Percentiles rank a stretch among this genome's conserved stretches.
Evolutionary conservation across 192 early-diverging fungal species (phyloP).

Genomic region (Backusella luteola): DNA sequence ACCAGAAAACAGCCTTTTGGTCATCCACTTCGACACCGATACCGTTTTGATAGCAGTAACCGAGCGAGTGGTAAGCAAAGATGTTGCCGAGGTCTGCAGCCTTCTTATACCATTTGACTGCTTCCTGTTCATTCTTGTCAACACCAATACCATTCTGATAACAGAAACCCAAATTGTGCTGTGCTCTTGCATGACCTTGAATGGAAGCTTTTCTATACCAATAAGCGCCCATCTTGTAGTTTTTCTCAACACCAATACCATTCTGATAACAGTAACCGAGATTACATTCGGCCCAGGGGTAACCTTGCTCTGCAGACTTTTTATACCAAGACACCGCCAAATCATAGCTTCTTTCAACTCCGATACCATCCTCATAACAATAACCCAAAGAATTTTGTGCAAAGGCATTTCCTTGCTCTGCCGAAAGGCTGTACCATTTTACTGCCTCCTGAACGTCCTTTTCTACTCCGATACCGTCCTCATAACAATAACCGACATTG

Average conservation of each 20-base stretch:
- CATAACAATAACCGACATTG: conserved; percentile 56
- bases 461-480: conserved; percentile 53
- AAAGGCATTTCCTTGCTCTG: conserved; percentile 66
- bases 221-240: conserved; percentile 47
- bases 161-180: conserved; percentile 75
- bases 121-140: conserved; percentile 46
- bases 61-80: conserved; percentile 60
- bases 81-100: conserved; percentile 48
- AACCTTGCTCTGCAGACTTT: conserved; percentile 47
- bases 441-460: conserved; percentile 48
- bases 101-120: conserved; percentile 49
- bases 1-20: conserved; percentile 50
- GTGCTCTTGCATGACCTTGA: conserved; percentile 50
- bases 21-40: conserved; percentile 65
- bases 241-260: conserved; percentile 51
- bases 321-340: conserved; percentile 62
- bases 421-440: conserved; percentile 62
- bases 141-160: conserved; percentile 84
- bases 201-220: conserved; percentile 59
- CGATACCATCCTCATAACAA: conserved; percentile 77
- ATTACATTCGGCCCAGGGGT: conserved; percentile 61
- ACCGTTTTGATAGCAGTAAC: conserved; percentile 85
- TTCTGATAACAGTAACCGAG: conserved; percentile 73
- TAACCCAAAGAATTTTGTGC: conserved; percentile 80
- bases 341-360: conserved; percentile 47